A percentile compares a stretch with the other conserved stretches of the same genome.
Conservation (phyloP, 2,329 filamentous ascomycete genomes). For the Chalaropsis thielavioides region DNA sequence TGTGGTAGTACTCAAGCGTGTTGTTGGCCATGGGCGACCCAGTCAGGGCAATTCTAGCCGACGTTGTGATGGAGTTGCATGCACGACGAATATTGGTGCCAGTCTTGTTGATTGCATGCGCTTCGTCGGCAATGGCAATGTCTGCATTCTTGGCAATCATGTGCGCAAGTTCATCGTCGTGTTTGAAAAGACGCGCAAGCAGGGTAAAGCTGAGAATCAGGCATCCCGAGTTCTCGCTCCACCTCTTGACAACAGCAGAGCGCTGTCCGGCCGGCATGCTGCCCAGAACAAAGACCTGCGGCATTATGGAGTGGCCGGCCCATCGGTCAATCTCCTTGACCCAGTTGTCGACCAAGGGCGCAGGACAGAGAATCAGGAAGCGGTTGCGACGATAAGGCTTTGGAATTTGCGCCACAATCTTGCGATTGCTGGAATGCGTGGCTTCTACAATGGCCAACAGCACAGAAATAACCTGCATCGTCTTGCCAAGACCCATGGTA, state of each 20-base stretch:
- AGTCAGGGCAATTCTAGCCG: constrained; percentile 65
- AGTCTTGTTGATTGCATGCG: constrained; percentile 61
- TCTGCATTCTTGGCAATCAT: constrained; percentile 47
- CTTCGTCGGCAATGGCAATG: constrained; percentile 74
- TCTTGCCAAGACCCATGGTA: constrained; percentile 86
- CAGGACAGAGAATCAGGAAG: constrained; percentile 61
- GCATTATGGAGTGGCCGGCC: constrained; percentile 25
- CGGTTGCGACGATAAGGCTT: constrained; percentile 44
- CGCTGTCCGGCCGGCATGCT: neutral
- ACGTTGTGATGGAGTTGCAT: constrained; percentile 47
- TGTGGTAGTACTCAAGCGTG: constrained; percentile 68
- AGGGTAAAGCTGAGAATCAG: constrained; percentile 64
- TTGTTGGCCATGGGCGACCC: constrained; percentile 79
- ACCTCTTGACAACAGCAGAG: constrained; percentile 26
- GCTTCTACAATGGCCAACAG: constrained; percentile 59
- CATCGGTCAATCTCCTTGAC: constrained; percentile 49
- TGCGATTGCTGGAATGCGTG: constrained; percentile 40
- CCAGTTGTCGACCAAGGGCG: constrained; percentile 70
- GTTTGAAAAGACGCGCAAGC: constrained; percentile 30
- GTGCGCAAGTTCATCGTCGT: constrained; percentile 25
- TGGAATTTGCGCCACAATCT: constrained; percentile 53
- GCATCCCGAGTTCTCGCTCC: constrained; percentile 53
- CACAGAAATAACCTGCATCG: constrained; percentile 80
- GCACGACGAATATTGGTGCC: constrained; percentile 36
- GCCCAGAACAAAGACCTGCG: neutral